phyloP scores from a whole-genome alignment of 2,329 filamentous ascomycete genomes.

The Fusarium buxicola region DNA sequence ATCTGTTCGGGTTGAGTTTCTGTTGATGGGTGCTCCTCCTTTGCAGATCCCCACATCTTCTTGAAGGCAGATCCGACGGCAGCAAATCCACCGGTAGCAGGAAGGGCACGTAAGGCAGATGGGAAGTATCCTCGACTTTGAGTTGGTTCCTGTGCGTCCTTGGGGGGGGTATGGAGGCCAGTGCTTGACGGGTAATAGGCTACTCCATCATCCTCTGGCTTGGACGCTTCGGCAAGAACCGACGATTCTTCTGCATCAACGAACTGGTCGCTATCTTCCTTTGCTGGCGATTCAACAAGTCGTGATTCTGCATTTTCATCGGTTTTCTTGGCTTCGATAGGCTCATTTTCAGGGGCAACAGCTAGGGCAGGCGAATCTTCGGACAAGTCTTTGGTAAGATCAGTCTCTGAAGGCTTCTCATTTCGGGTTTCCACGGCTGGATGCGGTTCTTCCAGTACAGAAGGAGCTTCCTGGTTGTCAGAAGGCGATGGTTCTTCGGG shows the following conservation, averaged over 20 bases:
- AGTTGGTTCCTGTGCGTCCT: conserved; percentile 20
- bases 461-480: conserved; percentile 20
- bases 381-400: conserved; percentile 1
- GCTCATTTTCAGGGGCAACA: conserved; percentile 3
- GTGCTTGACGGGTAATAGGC: conserved; percentile 16
- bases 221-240: background rate
- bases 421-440: background rate
- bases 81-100: conserved; percentile 31
- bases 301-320: conserved; percentile 3
- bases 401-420: conserved; percentile 3
- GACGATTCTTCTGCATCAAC: conserved; percentile 13
- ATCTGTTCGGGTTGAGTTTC: background rate
- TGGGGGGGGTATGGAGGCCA: conserved; percentile 11
- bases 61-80: conserved; percentile 30
- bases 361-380: background rate
- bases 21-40: background rate
- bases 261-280: background rate
- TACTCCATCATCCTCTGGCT: conserved; percentile 26
- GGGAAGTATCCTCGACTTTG: conserved; percentile 37
- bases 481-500: conserved; percentile 19
- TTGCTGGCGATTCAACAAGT: background rate
- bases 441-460: conserved; percentile 9
- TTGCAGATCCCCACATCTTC: conserved; percentile 37
- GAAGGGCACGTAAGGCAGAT: conserved; percentile 36
- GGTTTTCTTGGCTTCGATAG: background rate